Base-by-base conservation (phyloP, 208 protist genomes). In the Angomonas desouzai region DNA sequence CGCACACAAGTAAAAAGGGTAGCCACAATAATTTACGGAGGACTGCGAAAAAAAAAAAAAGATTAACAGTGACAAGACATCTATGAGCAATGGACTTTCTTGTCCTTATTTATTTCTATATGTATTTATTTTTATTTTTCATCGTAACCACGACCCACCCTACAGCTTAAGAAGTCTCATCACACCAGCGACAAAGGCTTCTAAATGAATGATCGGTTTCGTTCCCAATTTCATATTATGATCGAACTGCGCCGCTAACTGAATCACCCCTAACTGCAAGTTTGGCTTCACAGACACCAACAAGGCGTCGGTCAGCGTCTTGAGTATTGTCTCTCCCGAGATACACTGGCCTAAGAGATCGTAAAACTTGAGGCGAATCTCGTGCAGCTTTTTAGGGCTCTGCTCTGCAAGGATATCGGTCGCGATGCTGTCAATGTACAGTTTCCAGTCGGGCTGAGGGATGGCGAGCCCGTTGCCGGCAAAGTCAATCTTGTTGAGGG, bases 281-380 rank as follows among this genome's bases (percentile, higher is more conserved):
- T 57, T 13, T 4, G 72, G 66, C 33, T 96, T 77, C 33, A 98
- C 64, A 13, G 77, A 70, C 18, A 70, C 64, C 1, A 98, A 63
- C 13, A 99, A 68, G 29, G 81, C 69, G 9, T 91, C 73, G 6
- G 89, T 58, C n/a, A 99, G 66, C 30, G 69, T 81, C 32, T 83
- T 83, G 32, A 99, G 70, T 48, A 99, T 99, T 1, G 94, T 72
- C 27, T 98, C 94, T 0, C 98, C 79, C 0, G 98, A 98, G 22
- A 99, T 98, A 78, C 98, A 99, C 74, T 99, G 97, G 10, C 77
- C 86, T 1, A 99, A 83, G 3, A 99, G 72, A 71, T 99, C 98
- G 72, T 99, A 99, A 29, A 99, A 90, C 71, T 98, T 97, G 30
- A 77, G 72, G 10, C 99, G 94, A 16, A 99, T 77, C 30, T 95